phyloP scores from a whole-genome alignment of 148 eudicot species.

The Arbutus unedo region DNA sequence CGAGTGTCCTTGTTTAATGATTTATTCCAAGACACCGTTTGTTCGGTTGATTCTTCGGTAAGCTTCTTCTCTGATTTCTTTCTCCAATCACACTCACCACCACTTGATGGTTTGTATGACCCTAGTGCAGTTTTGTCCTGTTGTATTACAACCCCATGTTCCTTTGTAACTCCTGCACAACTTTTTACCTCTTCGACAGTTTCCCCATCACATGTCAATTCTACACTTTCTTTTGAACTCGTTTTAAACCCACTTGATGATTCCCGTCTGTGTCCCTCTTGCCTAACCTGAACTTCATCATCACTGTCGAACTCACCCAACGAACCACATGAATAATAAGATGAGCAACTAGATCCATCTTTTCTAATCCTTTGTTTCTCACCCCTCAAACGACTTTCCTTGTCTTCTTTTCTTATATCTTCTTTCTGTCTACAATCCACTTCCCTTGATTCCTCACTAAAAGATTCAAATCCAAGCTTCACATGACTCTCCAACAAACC shows the following conservation, averaged over 20 bases:
- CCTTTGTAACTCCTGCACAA: conserved; percentile 26
- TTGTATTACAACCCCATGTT: conserved; percentile 19
- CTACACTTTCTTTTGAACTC: conserved; percentile 36
- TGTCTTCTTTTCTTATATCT: conserved; percentile 22
- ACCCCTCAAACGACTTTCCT: conserved; percentile 24
- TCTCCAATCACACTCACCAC: conserved; percentile 52
- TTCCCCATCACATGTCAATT: conserved; percentile 31
- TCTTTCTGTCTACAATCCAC: conserved; percentile 33
- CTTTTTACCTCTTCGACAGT: conserved; percentile 28
- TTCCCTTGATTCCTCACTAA: conserved; percentile 23
- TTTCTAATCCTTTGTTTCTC: conserved; percentile 42
- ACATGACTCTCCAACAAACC: conserved; percentile 23
- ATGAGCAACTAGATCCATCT: conserved; percentile 56
- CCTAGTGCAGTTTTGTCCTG: conserved; percentile 28
- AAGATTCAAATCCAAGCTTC: conserved; percentile 29
- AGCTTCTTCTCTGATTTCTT: conserved; percentile 83
- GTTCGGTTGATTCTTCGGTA: conserved; percentile 39
- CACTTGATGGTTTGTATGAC: conserved; percentile 15
- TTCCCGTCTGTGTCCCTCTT: conserved; percentile 41
- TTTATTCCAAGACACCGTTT: conserved; percentile 27
- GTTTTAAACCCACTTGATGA: conserved; percentile 21
- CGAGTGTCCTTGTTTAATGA: conserved; percentile 26
- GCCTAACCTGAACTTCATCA: conserved; percentile 32
- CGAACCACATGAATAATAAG: conserved; percentile 55
- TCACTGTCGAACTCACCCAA: conserved; percentile 49